Evolutionary conservation across 495 filamentous ascomycete genomes (phyloP), one percentile per base, ranked within the genome.

Genomic region (Aspergillus haitiensis): DNA sequence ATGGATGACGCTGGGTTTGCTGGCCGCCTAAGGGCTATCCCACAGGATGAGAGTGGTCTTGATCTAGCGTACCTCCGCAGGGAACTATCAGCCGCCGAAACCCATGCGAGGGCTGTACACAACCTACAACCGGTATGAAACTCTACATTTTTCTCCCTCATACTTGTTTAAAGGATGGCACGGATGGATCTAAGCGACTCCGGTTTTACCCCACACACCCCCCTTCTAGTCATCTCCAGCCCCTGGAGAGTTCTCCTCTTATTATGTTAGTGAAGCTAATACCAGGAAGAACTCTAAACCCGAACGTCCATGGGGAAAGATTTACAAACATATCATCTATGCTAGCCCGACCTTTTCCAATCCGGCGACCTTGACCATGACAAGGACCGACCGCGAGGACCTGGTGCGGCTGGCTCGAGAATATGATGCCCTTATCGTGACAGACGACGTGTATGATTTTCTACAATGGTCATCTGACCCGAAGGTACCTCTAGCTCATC

Each of bases 391-490:
- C 7, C 80, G 92, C 0, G 70, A 84, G 58, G 70, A 69, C 12
- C 78, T 96, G 2, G 83, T 96, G 6, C 68, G 74, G 7, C 64
- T 93, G 5, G 92, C 92, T 3, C 80, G 92, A 11, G 71, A 84
- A 34, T 83, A 86, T 67, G 86, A 97, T 65, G 90, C 90, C 5
- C 74, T 96, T 6, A 71, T 96, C 48, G 80, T 97, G n/a, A 82
- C 81, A 11, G 92, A 97, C 72, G 92, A 97, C 70, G 91, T 97
- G 1, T 97, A 97, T 60, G 93, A 97, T 70, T 86, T 91, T 59
- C 78, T 97, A 0, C 88, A 90, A 67, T 94, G 91, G 85, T 80
- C 82, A 6, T 53, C 76, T 4, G 75, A 74, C 32, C 70, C 62
- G 0, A 65, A 60, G 34, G 45, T 45, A 8, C 36, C 67, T 6